Percentiles rank a stretch among this genome's conserved stretches.
phyloP scores from a whole-genome alignment of 768 basidiomycete species.

The Termitomyces sp. region DNA sequence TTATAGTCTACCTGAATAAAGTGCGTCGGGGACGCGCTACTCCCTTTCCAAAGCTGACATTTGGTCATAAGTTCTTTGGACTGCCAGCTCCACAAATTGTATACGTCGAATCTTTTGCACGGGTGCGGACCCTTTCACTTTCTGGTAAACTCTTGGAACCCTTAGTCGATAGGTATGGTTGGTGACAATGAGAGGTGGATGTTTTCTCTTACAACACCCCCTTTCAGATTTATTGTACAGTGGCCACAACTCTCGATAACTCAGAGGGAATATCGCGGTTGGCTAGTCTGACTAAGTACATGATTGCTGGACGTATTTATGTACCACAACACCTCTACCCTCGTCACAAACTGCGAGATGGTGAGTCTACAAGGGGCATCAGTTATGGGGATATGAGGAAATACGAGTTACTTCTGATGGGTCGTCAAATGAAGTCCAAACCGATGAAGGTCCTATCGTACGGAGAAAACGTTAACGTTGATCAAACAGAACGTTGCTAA shows the following conservation, averaged over 20 bases:
- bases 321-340: neutral
- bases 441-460: neutral
- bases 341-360: neutral
- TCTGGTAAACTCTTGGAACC: constrained; percentile 79
- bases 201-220: constrained; percentile 1
- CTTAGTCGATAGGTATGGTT: constrained; percentile 73
- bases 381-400: neutral
- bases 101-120: constrained; percentile 93
- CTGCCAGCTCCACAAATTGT: constrained; percentile 68
- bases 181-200: neutral
- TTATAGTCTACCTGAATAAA: constrained; percentile 66
- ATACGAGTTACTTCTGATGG: constrained; percentile 2
- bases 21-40: constrained; percentile 37
- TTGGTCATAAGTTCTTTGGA: constrained; percentile 60
- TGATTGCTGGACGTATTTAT: neutral
- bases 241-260: constrained; percentile 61
- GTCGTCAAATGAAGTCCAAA: neutral
- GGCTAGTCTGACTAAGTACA: constrained; percentile 50
- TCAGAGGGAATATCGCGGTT: constrained; percentile 54
- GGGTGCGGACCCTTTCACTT: constrained; percentile 75
- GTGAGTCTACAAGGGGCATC: constrained; percentile 1
- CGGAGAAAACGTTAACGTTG: constrained; percentile 1
- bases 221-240: constrained; percentile 78
- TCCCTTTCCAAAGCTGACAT: constrained; percentile 8
- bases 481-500: neutral